phyloP scores from a whole-genome alignment of 2,329 filamentous ascomycete species.

The Colletotrichum endophyticum region DNA sequence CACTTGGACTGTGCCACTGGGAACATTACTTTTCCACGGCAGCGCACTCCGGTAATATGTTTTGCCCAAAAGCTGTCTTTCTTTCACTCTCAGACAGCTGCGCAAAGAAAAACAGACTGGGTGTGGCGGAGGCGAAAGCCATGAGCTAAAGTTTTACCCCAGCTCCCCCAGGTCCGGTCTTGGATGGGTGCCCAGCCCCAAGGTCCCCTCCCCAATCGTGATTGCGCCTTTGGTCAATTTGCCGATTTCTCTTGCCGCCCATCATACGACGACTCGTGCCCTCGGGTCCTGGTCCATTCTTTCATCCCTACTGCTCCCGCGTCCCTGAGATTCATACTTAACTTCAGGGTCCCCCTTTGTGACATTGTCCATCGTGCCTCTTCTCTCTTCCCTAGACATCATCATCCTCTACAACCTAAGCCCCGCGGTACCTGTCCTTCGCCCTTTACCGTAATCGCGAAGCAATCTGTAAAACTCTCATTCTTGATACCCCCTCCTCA shows the following conservation, averaged over 20 bases:
- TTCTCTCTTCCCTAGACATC: not conserved
- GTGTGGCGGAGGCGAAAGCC: not conserved
- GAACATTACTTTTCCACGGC: conserved; percentile 5
- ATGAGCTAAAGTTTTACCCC: not conserved
- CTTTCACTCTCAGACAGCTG: not conserved
- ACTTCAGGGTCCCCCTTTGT: not conserved
- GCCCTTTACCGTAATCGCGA: not conserved
- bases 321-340: not conserved
- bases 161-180: not conserved
- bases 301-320: not conserved
- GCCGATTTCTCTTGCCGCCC: conserved; percentile 1
- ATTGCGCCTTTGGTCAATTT: not conserved
- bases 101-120: not conserved
- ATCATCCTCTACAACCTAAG: not conserved
- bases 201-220: not conserved
- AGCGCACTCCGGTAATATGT: not conserved
- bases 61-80: not conserved
- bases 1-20: not conserved
- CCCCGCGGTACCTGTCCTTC: not conserved
- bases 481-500: not conserved
- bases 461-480: not conserved
- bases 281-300: not conserved
- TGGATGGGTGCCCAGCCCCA: not conserved
- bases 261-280: conserved; percentile 3
- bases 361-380: not conserved